A percentile compares a stretch with the other conserved stretches of the same genome.
Conservation (phyloP, 208 protist species). For the Crithidia acanthocephali region DNA sequence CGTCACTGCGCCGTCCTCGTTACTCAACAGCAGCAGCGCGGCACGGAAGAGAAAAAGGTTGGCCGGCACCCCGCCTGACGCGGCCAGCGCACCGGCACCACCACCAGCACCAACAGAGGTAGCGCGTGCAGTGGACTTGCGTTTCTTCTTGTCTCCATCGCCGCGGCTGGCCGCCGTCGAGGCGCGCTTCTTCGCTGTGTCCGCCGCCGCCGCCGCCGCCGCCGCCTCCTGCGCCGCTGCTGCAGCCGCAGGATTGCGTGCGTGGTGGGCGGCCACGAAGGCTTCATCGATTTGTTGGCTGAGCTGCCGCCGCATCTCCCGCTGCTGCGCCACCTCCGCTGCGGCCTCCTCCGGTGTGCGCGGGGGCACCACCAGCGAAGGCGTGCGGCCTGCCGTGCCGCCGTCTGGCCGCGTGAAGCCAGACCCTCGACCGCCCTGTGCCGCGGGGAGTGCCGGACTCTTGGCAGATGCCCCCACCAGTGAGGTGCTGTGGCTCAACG, state of each 20-base stretch:
- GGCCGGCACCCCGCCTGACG: constrained; percentile 40
- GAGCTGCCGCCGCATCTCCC: constrained; percentile 34
- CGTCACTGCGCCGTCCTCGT: constrained; percentile 52
- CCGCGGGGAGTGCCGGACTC: not conserved
- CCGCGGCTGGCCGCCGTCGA: constrained; percentile 10
- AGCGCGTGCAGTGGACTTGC: constrained; percentile 15
- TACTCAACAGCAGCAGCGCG: constrained; percentile 43
- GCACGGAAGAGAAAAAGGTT: constrained; percentile 53
- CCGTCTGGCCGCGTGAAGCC: not conserved
- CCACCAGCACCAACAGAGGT: not conserved
- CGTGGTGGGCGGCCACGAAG: constrained; percentile 63
- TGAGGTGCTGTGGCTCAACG: not conserved
- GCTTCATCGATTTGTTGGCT: constrained; percentile 55
- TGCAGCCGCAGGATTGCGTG: constrained; percentile 44
- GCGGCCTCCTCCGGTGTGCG: constrained; percentile 23
- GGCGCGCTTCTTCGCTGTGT: not conserved
- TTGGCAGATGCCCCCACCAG: not conserved
- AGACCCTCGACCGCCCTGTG: not conserved
- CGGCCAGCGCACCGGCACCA: constrained; percentile 10
- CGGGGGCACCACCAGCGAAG: constrained; percentile 1
- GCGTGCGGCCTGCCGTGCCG: not conserved
- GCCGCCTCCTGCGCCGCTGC: constrained; percentile 4
- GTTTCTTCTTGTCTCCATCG: constrained; percentile 27
- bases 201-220: no score
- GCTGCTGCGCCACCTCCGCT: constrained; percentile 18